Percentiles rank a stretch among this genome's conserved stretches.
These are phyloP conservation scores for Ziziphus jujuba DNA, from an alignment of 306 rosid genomes.

Conservation along the genomic window DNA sequence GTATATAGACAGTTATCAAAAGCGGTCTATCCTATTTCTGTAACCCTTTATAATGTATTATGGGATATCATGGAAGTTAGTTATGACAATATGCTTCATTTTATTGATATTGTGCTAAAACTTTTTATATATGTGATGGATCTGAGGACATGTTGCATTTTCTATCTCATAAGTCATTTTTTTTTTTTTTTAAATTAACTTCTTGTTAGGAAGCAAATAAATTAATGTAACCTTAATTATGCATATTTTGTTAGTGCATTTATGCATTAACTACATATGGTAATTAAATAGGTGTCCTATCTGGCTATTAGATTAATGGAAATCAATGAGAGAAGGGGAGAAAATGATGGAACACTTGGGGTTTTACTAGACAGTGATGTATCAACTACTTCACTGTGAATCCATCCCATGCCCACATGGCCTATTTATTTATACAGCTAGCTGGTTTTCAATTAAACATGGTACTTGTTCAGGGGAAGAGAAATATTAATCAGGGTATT, in stretches of 20 bases:
- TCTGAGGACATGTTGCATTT: too few relatives aligned
- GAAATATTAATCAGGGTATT: neutral
- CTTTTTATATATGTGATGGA: too few relatives aligned
- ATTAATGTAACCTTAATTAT: neutral
- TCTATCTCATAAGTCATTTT: too few relatives aligned
- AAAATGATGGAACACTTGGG: constrained; percentile 19
- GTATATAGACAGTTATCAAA: neutral
- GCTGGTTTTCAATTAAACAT: constrained; percentile 18
- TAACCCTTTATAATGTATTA: neutral
- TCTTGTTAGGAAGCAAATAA: neutral
- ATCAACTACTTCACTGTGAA: constrained; percentile 21
- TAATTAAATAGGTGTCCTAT: neutral
- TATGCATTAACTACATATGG: neutral
- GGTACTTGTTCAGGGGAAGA: neutral
- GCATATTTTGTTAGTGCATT: neutral
- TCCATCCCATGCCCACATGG: constrained; percentile 32
- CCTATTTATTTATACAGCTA: constrained; percentile 22
- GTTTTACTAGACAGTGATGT: constrained; percentile 30
- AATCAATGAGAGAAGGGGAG: constrained; percentile 11
- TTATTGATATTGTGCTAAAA: too few relatives aligned
- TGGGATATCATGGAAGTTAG: neutral
- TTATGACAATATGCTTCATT: too few relatives aligned
- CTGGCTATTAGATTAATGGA: constrained; percentile 1
- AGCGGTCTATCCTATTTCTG: neutral
- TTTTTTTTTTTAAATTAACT: too few relatives aligned